Percentiles rank a stretch among this genome's conserved stretches.
Evolutionary conservation across 1,139 yeast species (phyloP).

Genomic region (Suhomyces guaymorum): DNA sequence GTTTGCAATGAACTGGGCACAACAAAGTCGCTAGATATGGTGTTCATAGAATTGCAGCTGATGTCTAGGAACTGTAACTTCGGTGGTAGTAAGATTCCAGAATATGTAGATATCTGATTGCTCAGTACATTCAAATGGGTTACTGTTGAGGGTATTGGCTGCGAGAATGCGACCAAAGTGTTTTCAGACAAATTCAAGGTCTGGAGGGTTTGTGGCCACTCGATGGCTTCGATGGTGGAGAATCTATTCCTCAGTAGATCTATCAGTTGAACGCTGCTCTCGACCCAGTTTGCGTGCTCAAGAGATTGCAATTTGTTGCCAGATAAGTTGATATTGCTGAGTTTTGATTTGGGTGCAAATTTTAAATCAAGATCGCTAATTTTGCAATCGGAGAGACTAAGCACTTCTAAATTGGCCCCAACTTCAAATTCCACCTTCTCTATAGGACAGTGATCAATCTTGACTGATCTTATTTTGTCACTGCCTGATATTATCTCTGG

Average conservation of each 20-base stretch:
- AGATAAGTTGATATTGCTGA: conserved; percentile 10
- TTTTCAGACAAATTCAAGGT: conserved; percentile 11
- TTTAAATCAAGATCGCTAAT: conserved; percentile 3
- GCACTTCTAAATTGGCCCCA: conserved; percentile 3
- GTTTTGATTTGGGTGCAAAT: conserved; percentile 6
- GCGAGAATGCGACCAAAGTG: too few species aligned
- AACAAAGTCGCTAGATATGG: conserved; percentile 8
- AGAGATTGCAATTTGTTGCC: conserved; percentile 9
- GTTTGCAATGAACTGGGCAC: conserved; percentile 8
- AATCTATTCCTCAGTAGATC: conserved; percentile 14
- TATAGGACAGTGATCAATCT: conserved; percentile 5
- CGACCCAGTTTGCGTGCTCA: conserved; percentile 3
- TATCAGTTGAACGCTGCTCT: conserved; percentile 5
- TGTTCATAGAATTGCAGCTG: conserved; percentile 10
- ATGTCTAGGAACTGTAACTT: conserved; percentile 6
- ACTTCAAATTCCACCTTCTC: conserved; percentile 1
- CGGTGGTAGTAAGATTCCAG: conserved; percentile 9
- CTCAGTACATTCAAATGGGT: too few species aligned
- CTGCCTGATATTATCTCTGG: background rate
- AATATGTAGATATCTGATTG: too few species aligned
- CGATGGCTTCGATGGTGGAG: conserved; percentile 1
- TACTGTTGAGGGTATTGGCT: too few species aligned
- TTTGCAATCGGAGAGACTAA: conserved; percentile 8
- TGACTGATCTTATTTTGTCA: conserved; percentile 1
- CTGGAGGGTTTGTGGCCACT: conserved; percentile 5